Conservation (phyloP, 2,329 filamentous ascomycete species). For the Cladosporium sp. region DNA sequence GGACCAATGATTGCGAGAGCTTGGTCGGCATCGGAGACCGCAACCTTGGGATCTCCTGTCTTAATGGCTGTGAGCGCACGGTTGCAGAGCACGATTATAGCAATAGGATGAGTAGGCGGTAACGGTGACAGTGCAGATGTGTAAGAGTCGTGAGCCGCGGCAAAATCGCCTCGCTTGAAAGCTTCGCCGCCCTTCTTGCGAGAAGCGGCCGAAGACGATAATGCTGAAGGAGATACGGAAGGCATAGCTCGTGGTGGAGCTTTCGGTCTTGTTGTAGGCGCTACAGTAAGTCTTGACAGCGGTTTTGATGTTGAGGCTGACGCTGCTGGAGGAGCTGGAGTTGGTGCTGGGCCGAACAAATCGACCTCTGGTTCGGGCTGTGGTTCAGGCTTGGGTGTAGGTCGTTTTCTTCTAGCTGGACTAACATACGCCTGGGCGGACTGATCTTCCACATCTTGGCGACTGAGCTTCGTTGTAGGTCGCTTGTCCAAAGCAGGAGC, state of each 20-base stretch:
- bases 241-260: constrained; percentile 64
- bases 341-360: constrained; percentile 37
- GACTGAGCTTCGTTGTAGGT: constrained; percentile 63
- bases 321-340: constrained; percentile 10
- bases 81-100: constrained; percentile 88
- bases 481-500: constrained; percentile 39
- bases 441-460: constrained; percentile 76
- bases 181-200: constrained; percentile 80
- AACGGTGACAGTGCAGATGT: constrained; percentile 73
- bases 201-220: constrained; percentile 75
- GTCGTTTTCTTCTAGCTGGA: constrained; percentile 76
- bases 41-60: constrained; percentile 85
- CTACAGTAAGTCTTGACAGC: constrained; percentile 42
- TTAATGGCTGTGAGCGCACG: constrained; percentile 88
- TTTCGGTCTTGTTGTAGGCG: constrained; percentile 48
- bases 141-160: constrained; percentile 81
- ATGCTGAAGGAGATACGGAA: constrained; percentile 65
- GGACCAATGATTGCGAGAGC: constrained; percentile 79
- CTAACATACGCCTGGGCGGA: constrained; percentile 83
- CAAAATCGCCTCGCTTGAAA: constrained; percentile 93
- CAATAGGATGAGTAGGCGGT: constrained; percentile 66
- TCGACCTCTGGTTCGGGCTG: constrained; percentile 38
- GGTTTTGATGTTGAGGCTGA: constrained; percentile 29
- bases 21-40: constrained; percentile 79
- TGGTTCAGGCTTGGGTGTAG: constrained; percentile 48